Conservation (phyloP, 768 basidiomycete species). For the Cystofilobasidium ferigula region DNA sequence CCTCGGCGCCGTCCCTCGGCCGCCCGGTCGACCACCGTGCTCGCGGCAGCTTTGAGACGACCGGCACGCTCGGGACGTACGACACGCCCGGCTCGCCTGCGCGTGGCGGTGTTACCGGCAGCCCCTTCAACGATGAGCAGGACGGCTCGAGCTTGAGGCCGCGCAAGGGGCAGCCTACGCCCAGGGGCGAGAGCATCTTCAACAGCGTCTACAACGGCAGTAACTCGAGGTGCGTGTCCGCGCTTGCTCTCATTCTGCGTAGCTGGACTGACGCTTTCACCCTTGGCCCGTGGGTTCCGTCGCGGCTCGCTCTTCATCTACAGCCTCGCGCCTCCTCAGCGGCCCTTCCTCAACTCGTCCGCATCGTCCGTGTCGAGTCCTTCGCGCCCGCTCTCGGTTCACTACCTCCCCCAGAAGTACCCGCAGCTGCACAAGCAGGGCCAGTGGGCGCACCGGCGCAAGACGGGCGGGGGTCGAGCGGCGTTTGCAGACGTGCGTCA, state of each 20-base stretch:
- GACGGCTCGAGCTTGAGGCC: not conserved
- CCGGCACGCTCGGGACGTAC: not conserved
- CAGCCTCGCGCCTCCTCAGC: constrained; percentile 8
- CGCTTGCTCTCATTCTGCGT: not conserved
- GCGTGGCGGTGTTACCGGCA: not conserved
- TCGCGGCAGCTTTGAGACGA: not conserved
- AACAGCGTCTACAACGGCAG: not conserved
- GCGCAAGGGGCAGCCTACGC: not conserved
- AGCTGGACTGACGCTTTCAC: not conserved
- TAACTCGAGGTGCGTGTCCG: not conserved
- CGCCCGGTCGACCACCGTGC: not conserved
- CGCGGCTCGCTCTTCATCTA: not conserved
- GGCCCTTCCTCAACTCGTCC: constrained; percentile 5
- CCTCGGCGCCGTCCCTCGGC: not conserved
- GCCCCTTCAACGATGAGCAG: not conserved
- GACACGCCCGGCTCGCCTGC: not conserved
- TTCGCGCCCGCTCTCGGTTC: constrained; percentile 46
- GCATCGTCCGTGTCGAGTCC: not conserved
- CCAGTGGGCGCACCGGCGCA: constrained; percentile 42
- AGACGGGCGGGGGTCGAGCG: constrained; percentile 57
- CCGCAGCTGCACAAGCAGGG: constrained; percentile 44
- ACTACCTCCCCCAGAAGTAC: constrained; percentile 70
- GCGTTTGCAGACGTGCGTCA: constrained; percentile 42
- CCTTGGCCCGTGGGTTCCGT: not conserved
- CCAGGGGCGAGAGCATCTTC: not conserved